Evolutionary conservation across 2,329 filamentous ascomycete genomes (phyloP), one percentile per base, ranked within the genome.

Genomic region (Nemania diffusa): DNA sequence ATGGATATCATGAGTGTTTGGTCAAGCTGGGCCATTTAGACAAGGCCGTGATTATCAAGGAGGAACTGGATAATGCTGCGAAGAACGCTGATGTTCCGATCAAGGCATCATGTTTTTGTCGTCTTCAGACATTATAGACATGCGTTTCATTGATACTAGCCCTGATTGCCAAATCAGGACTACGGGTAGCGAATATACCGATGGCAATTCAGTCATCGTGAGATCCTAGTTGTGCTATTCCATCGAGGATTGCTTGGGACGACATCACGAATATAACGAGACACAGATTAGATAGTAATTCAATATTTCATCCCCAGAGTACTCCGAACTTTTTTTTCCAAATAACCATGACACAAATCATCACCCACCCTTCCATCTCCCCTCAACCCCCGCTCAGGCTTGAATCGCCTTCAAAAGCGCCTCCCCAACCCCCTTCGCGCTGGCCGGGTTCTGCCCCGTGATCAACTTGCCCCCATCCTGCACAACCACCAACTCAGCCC

Each of bases 1-100:
- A 92, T 72, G 92, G 91, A 0, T 91, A 89, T 70, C 85, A 92
- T 69, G 91, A 94, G 78, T 92, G 91, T 74, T 75, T 93, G 56
- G 70, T 83, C 3, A 86, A 81, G 67, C 75, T 91, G 15, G 88
- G 86, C 0, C 79, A 83, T n/a, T 53, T 52, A 0, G 74, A 72
- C 0, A 83, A 84, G 64, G 83, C 83, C 1, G 59, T 51, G 8
- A 63, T 65, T 4, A 65, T 78, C 5, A 72, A 72, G 26, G 71
- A 70, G 5, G 71, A 74, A 51, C 65, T 79, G 4, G 73, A 76
- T 13, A 32, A 51, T 6, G 76, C 74, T 1, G 20, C 72, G 13
- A 68, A 64, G 5, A 68, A 64, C 6, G 75, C 78, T 0, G 78
- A 80, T 58, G 68, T 78, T 13, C 73, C 72, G 1, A 71, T 81